Evolutionary conservation across 179 eudicot genomes (phyloP).

Genomic region (Monotropa hypopitys): DNA sequence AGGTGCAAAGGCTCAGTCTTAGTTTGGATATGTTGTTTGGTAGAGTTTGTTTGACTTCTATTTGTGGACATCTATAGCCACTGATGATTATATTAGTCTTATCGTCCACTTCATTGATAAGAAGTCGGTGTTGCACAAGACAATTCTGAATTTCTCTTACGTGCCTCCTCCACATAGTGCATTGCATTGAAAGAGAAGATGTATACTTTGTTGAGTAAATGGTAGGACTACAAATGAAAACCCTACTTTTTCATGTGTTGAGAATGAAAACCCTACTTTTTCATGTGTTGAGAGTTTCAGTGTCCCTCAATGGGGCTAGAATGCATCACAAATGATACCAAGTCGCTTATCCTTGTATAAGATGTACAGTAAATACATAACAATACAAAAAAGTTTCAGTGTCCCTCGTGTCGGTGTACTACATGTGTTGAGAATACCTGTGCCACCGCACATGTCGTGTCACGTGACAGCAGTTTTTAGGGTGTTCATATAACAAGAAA

Average conservation of each 20-base stretch:
- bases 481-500: neutral
- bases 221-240: too few species aligned
- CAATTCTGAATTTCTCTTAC: slow-evolving; percentile 4
- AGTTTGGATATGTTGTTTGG: neutral
- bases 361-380: too few species aligned
- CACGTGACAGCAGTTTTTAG: neutral
- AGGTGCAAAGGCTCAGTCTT: neutral
- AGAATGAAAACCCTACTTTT: too few species aligned
- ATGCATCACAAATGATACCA: too few species aligned
- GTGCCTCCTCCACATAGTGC: slow-evolving; percentile 12
- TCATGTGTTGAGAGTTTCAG: too few species aligned
- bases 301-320: too few species aligned
- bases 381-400: neutral
- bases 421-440: neutral
- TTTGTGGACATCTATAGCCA: slow-evolving; percentile 5
- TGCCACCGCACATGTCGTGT: neutral
- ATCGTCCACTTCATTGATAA: slow-evolving; percentile 9
- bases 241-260: too few species aligned
- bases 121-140: slow-evolving; percentile 4
- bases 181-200: neutral
- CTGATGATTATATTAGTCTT: slow-evolving; percentile 9
- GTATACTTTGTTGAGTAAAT: neutral
- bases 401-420: neutral
- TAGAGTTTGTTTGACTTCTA: slow-evolving; percentile 9
- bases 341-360: too few species aligned